Base-by-base conservation (phyloP, 1,139 yeast species). In the Protomyces inouyei region DNA sequence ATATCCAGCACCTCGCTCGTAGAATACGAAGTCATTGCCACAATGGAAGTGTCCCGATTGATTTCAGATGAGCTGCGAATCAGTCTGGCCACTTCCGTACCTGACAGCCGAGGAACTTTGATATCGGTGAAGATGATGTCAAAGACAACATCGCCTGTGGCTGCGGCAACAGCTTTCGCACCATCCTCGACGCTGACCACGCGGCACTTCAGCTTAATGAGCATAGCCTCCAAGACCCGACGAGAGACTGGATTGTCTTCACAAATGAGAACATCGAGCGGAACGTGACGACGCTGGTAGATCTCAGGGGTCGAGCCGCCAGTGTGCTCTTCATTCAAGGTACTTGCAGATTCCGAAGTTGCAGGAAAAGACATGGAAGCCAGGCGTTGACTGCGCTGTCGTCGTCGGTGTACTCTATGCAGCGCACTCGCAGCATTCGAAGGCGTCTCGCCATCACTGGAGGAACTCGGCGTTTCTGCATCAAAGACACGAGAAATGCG, bases 171-270 rank as follows among this genome's bases (percentile, higher is more conserved):
- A 64, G 91, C 79, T 68, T 90, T 97, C 68, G 91, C 93, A 0
- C 96, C 96, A 68, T 86, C 85, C 0, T 85, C 79, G 5, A 88
- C 88, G 1, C 90, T 79, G 6, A 89, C 89, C 8, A 90, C 96
- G 14, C 87, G 83, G 75, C 97, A 90, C 0, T 95, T 96, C 40
- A 87, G 74, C 64, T 82, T 80, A 67, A 85, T 90, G 66, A 93
- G 77, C 70, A 86, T 79, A 66, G 82, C 83, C 57, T 85, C 82
- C 52, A 87, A 81, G 12, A 88, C 81, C 72, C 84, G 90, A 57
- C 96, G 77, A 68, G 88, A 86, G 61, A 87, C 87, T 0, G 97
- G 93, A 67, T 88, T 88, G 2, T 95, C 91, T 71, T 91, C 97
- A 76, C 97, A 91, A 38, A 90, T 80, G 59, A 92, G 77, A 2